phyloP scores from a whole-genome alignment of 495 filamentous ascomycete species.

The Hyaloscypha bicolor region DNA sequence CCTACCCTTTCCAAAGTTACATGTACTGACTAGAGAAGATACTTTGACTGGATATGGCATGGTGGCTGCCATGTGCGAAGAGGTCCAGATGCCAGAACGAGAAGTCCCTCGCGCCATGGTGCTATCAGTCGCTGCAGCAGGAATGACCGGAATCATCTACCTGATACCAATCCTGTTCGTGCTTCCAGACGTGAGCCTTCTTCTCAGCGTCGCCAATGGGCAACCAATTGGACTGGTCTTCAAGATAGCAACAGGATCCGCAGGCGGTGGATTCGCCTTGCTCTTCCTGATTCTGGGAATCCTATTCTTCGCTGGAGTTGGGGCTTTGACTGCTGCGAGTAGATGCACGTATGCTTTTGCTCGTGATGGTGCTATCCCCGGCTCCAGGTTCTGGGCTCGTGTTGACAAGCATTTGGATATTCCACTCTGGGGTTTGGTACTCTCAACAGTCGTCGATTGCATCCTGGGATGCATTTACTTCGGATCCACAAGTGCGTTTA shows the following conservation, averaged over 20 bases:
- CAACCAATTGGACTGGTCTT: constrained; percentile 62
- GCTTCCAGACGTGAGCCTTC: constrained; percentile 52
- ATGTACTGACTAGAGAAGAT: constrained; percentile 48
- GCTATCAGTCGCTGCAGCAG: constrained; percentile 59
- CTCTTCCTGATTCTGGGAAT: constrained; percentile 75
- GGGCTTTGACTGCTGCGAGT: constrained; percentile 58
- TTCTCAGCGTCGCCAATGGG: constrained; percentile 54
- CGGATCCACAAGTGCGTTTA: constrained; percentile 62
- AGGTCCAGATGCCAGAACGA: constrained; percentile 55
- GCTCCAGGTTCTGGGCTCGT: constrained; percentile 63
- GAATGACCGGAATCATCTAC: constrained; percentile 61
- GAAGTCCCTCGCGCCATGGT: constrained; percentile 64
- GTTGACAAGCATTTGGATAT: constrained; percentile 59
- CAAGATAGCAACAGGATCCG: constrained; percentile 58
- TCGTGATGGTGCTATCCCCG: constrained; percentile 33
- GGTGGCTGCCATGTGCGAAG: constrained; percentile 60
- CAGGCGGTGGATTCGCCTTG: constrained; percentile 69
- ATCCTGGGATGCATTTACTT: constrained; percentile 67
- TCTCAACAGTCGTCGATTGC: constrained; percentile 55
- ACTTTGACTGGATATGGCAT: constrained; percentile 63
- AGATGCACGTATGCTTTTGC: constrained; percentile 51
- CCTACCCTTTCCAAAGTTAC: constrained; percentile 23
- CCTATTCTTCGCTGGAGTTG: constrained; percentile 60
- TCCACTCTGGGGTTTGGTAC: constrained; percentile 58
- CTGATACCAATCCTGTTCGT: constrained; percentile 65